These are phyloP conservation scores for Kwoniella heveanensis DNA, from an alignment of 768 basidiomycete genomes.

Conservation along the genomic window DNA sequence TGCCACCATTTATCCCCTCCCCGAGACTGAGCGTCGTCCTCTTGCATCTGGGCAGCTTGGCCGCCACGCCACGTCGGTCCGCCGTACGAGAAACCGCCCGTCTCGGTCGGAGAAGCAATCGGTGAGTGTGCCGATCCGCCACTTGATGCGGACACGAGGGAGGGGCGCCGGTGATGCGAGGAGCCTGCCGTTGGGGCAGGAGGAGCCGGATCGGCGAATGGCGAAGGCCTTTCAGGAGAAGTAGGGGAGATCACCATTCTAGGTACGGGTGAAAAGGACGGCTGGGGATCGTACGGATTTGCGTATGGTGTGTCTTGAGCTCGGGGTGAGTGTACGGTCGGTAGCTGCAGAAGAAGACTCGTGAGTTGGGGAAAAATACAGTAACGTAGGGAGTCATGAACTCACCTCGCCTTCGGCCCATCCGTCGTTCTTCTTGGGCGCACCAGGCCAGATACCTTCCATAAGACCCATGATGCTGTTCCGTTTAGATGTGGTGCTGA, in stretches of 20 bases:
- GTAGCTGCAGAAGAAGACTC: conserved; percentile 2
- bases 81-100: conserved; percentile 25
- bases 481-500: conserved; percentile 24
- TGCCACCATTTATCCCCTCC: conserved; percentile 54
- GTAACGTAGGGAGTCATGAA: background rate
- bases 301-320: conserved; percentile 15
- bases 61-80: conserved; percentile 48
- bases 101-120: conserved; percentile 21
- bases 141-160: conserved; percentile 11
- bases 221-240: conserved; percentile 25
- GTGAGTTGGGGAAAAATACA: background rate
- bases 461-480: conserved; percentile 39
- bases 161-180: conserved; percentile 15
- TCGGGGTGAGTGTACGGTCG: conserved; percentile 15
- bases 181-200: conserved; percentile 7
- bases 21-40: conserved; percentile 9
- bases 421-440: conserved; percentile 14
- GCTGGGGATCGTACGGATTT: conserved; percentile 36
- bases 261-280: conserved; percentile 27
- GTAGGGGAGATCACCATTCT: conserved; percentile 38
- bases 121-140: conserved; percentile 25
- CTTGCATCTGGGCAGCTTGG: conserved; percentile 25
- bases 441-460: conserved; percentile 37
- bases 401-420: conserved; percentile 28
- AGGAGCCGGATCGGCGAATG: conserved; percentile 38